Evolutionary conservation across 495 filamentous ascomycete genomes (phyloP).

Genomic region (Podospora sp.): DNA sequence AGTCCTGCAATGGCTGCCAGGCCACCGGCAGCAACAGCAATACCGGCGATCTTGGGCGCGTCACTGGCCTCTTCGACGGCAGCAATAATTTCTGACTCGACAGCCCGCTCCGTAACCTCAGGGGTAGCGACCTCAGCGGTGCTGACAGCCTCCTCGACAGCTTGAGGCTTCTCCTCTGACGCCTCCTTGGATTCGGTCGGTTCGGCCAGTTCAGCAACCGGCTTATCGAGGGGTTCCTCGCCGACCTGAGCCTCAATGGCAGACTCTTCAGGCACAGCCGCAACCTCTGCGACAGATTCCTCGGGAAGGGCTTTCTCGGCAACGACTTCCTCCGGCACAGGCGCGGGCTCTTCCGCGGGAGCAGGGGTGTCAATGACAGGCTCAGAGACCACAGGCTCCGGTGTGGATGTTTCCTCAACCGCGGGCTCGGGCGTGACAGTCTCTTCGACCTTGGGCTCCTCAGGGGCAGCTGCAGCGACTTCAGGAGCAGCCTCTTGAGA

Average conservation of each 20-base stretch:
- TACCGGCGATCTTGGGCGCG: slow-evolving; percentile 7
- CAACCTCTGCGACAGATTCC: not conserved
- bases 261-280: not conserved
- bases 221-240: slow-evolving; percentile 1
- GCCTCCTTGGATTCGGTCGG: not conserved
- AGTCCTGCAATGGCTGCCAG: slow-evolving; percentile 13
- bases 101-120: slow-evolving; percentile 8
- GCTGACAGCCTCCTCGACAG: not conserved
- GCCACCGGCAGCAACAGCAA: slow-evolving; percentile 12
- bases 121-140: not conserved
- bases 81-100: slow-evolving; percentile 3
- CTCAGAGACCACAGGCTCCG: not conserved
- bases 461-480: not conserved
- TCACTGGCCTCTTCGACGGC: slow-evolving; percentile 2
- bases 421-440: not conserved
- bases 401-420: not conserved
- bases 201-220: slow-evolving; percentile 12
- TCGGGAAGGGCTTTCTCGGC: not conserved
- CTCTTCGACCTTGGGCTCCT: not conserved
- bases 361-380: too few species aligned
- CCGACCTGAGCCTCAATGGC: not conserved
- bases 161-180: not conserved
- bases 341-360: too few species aligned
- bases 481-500: not conserved
- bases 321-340: not conserved